Conservation (phyloP, 208 protist genomes). For the Leishmania major region DNA sequence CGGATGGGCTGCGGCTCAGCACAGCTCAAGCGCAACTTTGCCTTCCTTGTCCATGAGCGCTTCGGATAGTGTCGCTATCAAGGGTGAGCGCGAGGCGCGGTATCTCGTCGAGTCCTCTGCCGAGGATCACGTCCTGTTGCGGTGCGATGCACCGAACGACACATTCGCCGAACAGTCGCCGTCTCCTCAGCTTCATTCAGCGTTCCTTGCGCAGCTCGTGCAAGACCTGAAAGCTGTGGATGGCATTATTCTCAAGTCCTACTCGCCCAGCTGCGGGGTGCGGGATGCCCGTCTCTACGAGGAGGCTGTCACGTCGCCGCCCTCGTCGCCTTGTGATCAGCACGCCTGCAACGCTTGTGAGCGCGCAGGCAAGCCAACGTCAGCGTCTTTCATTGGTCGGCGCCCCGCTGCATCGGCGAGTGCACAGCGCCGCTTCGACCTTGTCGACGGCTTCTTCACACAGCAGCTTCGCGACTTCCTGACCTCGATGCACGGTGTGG, state of each 20-base stretch:
- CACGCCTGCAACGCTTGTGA: neutral
- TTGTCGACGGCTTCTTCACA: constrained; percentile 72
- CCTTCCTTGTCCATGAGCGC: neutral
- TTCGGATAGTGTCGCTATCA: neutral
- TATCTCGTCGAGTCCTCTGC: constrained; percentile 10
- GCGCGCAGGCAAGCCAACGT: neutral
- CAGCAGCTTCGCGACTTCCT: constrained; percentile 38
- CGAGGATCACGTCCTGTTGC: constrained; percentile 5
- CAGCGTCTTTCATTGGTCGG: neutral
- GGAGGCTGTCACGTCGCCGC: neutral
- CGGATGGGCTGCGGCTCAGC: constrained; percentile 2
- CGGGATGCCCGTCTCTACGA: constrained; percentile 69
- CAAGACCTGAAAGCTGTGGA: constrained; percentile 37
- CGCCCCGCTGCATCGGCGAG: neutral
- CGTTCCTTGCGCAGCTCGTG: constrained; percentile 6
- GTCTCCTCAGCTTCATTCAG: neutral
- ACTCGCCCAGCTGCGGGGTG: constrained; percentile 84
- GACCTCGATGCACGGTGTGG: neutral
- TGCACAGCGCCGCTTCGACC: constrained; percentile 18
- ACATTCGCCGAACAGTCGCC: neutral
- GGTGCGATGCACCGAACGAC: neutral
- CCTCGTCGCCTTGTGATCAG: neutral
- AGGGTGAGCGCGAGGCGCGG: neutral
- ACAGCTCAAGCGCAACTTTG: neutral
- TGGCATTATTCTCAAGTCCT: constrained; percentile 73